Evolutionary conservation across 2,329 filamentous ascomycete genomes (phyloP).

Genomic region (Penicillium paneum): DNA sequence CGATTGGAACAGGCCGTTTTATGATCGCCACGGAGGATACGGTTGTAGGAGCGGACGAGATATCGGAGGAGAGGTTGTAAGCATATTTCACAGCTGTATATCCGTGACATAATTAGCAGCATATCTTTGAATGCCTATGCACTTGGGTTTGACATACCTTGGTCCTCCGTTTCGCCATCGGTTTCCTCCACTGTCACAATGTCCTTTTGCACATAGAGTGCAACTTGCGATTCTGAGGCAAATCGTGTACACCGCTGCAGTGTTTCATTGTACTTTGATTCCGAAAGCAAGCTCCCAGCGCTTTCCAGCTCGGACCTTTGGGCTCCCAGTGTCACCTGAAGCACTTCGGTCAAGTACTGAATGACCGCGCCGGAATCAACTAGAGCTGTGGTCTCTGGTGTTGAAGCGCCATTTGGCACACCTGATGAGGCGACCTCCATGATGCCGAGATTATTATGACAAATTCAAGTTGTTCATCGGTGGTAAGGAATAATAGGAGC

Average conservation of each 20-base stretch:
- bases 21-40: conserved; percentile 86
- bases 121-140: not conserved
- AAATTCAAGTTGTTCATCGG: conserved; percentile 32
- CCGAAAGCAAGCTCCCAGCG: conserved; percentile 77
- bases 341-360: conserved; percentile 67
- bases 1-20: conserved; percentile 85
- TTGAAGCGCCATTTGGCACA: conserved; percentile 36
- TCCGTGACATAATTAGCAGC: conserved; percentile 17
- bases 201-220: conserved; percentile 86
- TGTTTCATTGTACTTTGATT: conserved; percentile 70
- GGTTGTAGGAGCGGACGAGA: conserved; percentile 69
- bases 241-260: conserved; percentile 84
- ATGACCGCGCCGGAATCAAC: conserved; percentile 68
- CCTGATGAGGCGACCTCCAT: conserved; percentile 41
- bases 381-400: conserved; percentile 30
- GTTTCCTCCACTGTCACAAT: conserved; percentile 54
- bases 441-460: conserved; percentile 26
- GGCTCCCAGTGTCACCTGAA: conserved; percentile 71
- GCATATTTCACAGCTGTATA: conserved; percentile 52
- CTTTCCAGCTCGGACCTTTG: conserved; percentile 74
- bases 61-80: conserved; percentile 78
- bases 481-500: conserved; percentile 16
- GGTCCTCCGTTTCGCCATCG: conserved; percentile 36
- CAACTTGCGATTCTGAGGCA: conserved; percentile 80
- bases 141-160: conserved; percentile 36